phyloP scores from a whole-genome alignment of 2,329 filamentous ascomycete species.

The Pseudonectria foliicola region DNA sequence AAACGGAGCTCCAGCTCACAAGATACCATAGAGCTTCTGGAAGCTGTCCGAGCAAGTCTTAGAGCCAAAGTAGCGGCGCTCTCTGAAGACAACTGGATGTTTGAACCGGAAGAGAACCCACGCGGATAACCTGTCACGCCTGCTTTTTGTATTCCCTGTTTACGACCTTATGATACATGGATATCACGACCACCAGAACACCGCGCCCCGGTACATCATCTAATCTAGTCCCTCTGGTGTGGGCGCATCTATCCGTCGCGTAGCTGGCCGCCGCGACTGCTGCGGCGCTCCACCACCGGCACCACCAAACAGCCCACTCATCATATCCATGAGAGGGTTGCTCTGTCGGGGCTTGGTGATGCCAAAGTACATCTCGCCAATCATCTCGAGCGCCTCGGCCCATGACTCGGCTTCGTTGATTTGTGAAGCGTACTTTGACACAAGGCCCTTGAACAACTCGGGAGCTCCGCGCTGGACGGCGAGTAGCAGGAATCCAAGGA shows the following conservation, averaged over 20 bases:
- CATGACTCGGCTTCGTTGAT: slow-evolving; percentile 72
- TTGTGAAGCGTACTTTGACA: slow-evolving; percentile 71
- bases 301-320: slow-evolving; percentile 87
- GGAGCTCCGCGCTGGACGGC: slow-evolving; percentile 70
- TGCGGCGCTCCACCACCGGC: slow-evolving; percentile 37
- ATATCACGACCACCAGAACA: slow-evolving; percentile 5
- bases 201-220: slow-evolving; percentile 3
- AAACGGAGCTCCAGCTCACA: slow-evolving; percentile 7
- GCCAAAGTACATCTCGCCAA: slow-evolving; percentile 95
- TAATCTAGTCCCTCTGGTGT: slow-evolving; percentile 55
- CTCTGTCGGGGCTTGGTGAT: slow-evolving; percentile 83
- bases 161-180: slow-evolving; percentile 17
- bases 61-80: slow-evolving; percentile 65
- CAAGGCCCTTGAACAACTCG: slow-evolving; percentile 78
- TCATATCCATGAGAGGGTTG: slow-evolving; percentile 96
- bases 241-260: slow-evolving; percentile 41
- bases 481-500: slow-evolving; percentile 76
- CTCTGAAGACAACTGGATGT: slow-evolving; percentile 88
- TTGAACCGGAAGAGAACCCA: slow-evolving; percentile 58
- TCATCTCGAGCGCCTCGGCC: slow-evolving; percentile 74
- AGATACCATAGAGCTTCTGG: slow-evolving; percentile 54
- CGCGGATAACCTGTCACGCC: slow-evolving; percentile 27
- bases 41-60: slow-evolving; percentile 62
- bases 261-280: slow-evolving; percentile 32
- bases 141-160: slow-evolving; percentile 15